These are phyloP conservation scores for Physcomitrellopsis africana DNA, from an alignment of 225 moss, liverwort and hornwort genomes.

Conservation along the genomic window DNA sequence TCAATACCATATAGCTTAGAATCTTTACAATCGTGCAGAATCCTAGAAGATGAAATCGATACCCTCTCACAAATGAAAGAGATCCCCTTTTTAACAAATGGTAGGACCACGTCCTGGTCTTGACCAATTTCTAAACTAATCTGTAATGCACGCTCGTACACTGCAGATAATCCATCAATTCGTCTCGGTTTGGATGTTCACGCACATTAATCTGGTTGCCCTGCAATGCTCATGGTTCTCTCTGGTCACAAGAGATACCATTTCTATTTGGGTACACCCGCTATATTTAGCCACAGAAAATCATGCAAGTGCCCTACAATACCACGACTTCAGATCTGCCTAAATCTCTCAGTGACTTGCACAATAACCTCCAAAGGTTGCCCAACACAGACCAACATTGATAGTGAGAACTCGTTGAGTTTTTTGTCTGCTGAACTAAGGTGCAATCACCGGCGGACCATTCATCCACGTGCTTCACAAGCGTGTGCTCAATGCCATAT, in stretches of 20 bases:
- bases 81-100: not conserved
- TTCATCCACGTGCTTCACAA: not conserved
- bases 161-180: constrained; percentile 10
- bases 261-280: constrained; percentile 13
- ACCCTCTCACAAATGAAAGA: not conserved
- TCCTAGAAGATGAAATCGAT: not conserved
- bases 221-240: not conserved
- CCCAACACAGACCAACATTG: not conserved
- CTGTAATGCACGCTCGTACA: not conserved
- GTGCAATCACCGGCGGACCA: not conserved
- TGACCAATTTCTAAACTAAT: constrained; percentile 4
- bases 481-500: not conserved
- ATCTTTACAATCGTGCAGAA: constrained; percentile 1
- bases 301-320: not conserved
- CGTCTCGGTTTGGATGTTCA: not conserved
- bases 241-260: not conserved
- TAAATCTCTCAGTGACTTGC: constrained; percentile 20
- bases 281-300: constrained; percentile 3
- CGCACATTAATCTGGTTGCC: constrained; percentile 31
- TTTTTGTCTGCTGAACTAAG: not conserved
- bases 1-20: not conserved
- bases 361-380: constrained; percentile 18
- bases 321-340: constrained; percentile 11
- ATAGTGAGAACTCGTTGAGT: not conserved
- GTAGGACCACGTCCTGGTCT: constrained; percentile 10